Base-by-base conservation (phyloP, 1,284 basidiomycete genomes). In the Tausonia pullulans region DNA sequence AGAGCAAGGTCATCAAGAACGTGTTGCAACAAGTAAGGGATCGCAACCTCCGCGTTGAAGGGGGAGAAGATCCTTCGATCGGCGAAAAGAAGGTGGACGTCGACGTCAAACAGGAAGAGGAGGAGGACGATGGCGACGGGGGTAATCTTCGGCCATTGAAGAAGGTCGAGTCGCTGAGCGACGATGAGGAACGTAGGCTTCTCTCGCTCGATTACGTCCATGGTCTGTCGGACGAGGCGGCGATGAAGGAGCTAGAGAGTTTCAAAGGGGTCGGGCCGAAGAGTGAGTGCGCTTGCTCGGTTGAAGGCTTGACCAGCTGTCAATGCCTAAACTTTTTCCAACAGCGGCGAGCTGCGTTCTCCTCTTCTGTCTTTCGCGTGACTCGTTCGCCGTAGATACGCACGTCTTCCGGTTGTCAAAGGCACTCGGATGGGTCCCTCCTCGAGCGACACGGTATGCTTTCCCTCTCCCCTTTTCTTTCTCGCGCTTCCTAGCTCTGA, bases 211-310 rank as follows among this genome's bases (percentile, higher is more conserved):
- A 79, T 60, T 74, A 76, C 63, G 69, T 75, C n/a, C 75, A 79
- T 63, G 41, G 70, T 55, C 67, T 76, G 51, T 69, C 80, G 1
- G 82, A 88, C 71, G 81, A 82, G 49, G 80, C 81, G 46, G 83
- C 84, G 39, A 88, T 88, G 86, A 75, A 79, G 67, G 84, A 84
- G 68, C 78, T 88, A 16, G 79, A 86, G n/a, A 79, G 81, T 4
- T 85, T 84, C 68, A 77, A 83, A 55, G 86, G 86, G 0, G 85
- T 90, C 3, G 87, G 88, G 0, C 84, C 86, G 1, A 90, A 90
- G 76, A 88, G 59, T 61, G 49, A 27, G 57, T 54, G 41, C 39
- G 4, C 58, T 16, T 11, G n/a, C n/a, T 8, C 48, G 48, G 9
- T 49, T 49, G 48, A 8, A 8, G 48, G 3, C 9, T 14, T 49